These are phyloP conservation scores for Tillandsia fasciculata DNA, from an alignment of 176 grass and related monocot species.

Conservation along the genomic window DNA sequence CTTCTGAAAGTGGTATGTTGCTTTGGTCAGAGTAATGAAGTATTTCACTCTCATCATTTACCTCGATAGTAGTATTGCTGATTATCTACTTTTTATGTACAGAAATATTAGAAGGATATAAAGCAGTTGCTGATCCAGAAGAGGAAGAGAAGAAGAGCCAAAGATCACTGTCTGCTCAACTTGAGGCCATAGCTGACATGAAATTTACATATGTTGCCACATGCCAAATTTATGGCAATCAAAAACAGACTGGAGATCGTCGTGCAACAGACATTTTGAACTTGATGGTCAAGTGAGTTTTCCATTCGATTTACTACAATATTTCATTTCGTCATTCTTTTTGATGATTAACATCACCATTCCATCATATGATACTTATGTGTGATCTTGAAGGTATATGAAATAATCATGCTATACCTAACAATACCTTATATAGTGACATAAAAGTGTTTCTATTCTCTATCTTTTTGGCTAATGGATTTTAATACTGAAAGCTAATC, in stretches of 20 bases:
- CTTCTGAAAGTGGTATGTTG: constrained; percentile 70
- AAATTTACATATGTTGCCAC: constrained; percentile 89
- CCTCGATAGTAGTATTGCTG: constrained; percentile 13
- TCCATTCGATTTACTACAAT: neutral
- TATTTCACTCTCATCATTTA: constrained; percentile 7
- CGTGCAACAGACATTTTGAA: constrained; percentile 95
- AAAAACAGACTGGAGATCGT: constrained; percentile 90
- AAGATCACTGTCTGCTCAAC: constrained; percentile 60
- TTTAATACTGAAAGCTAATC: constrained; percentile 16
- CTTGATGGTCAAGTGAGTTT: constrained; percentile 92
- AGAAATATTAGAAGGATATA: constrained; percentile 92
- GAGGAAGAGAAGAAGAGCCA: constrained; percentile 72
- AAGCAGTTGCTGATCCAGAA: constrained; percentile 47
- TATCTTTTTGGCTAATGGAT: constrained; percentile 1
- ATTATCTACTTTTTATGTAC: constrained; percentile 18
- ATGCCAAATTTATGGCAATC: constrained; percentile 91
- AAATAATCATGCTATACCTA: no score
- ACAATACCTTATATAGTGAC: neutral
- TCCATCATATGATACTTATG: neutral
- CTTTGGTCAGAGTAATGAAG: constrained; percentile 12
- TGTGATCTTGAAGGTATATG: no score
- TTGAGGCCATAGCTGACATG: constrained; percentile 82
- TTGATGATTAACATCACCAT: neutral
- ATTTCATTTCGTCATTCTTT: neutral
- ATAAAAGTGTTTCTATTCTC: neutral